These are phyloP conservation scores for Cryptosporidium sp. DNA, from an alignment of 169 alveolate genomes.

Conservation along the genomic window DNA sequence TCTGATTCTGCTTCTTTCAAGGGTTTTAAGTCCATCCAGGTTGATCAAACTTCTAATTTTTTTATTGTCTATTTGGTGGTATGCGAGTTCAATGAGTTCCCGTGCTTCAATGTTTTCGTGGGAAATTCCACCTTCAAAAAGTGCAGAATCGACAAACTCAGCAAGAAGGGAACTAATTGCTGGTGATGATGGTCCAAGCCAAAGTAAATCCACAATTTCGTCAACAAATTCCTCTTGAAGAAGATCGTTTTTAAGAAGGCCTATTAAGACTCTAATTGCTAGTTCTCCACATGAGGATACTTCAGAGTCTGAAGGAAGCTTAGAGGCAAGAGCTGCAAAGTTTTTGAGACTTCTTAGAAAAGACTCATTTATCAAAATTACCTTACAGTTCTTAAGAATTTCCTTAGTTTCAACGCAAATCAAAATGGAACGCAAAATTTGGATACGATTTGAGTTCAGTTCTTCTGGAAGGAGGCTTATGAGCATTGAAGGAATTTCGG, in stretches of 20 bases:
- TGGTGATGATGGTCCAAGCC: constrained; percentile 27
- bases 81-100: constrained; percentile 41
- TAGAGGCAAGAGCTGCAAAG: constrained; percentile 16
- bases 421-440: constrained; percentile 3
- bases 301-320: constrained; percentile 12
- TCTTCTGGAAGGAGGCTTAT: constrained; percentile 36
- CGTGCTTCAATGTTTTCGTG: constrained; percentile 62
- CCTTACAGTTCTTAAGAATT: not conserved
- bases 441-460: constrained; percentile 9
- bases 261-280: not conserved
- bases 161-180: constrained; percentile 28
- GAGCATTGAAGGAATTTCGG: constrained; percentile 6
- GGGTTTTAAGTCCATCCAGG: constrained; percentile 6
- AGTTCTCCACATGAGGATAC: constrained; percentile 24
- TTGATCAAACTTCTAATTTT: constrained; percentile 13
- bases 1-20: constrained; percentile 38
- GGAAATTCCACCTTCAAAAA: constrained; percentile 70
- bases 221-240: constrained; percentile 55
- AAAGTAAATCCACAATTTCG: constrained; percentile 55
- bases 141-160: constrained; percentile 48
- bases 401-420: not conserved
- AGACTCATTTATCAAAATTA: not conserved
- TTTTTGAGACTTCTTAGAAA: constrained; percentile 26
- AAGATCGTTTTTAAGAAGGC: constrained; percentile 10
- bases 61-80: constrained; percentile 14